Evolutionary conservation across 805 yeast genomes (phyloP), one percentile per base, ranked within the genome.

Genomic region (Starmerella davenportii): DNA sequence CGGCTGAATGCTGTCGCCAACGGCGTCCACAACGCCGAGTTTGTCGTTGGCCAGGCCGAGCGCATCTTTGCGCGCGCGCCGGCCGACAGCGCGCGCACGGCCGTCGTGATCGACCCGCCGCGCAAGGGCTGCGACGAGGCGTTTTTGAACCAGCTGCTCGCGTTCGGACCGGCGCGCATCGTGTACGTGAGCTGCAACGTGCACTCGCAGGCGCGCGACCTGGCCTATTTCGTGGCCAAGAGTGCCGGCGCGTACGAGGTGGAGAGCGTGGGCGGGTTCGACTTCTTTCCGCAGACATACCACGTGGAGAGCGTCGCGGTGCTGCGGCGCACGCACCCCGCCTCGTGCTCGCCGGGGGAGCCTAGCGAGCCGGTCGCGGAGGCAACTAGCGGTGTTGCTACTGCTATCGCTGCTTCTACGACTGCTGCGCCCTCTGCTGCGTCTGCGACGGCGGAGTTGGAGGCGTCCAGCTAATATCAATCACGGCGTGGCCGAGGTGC

Each of bases 171-270:
- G 2, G 78, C 78, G 14, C 74, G 75, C 50, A 73, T 90, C 39
- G 92, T 90, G n/a, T 90, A 90, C 60, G 79, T 90, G 41, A 81
- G 94, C 44, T 90, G 98, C 65, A 90, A 90, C 54, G 98, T 90
- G 36, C 95, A 87, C 61, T 81, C 95, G 16, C 98, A 90, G 59
- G 96, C 96, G 4, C 66, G 96, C 50, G 98, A 90, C 56, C 56
- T 90, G 34, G 87, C 81, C 48, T 84, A 74, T 64, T 79, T 90
- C 52, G 57, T 85, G 75, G 87, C 7, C 65, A 32, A 39, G 29
- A 29, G 44, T 4, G 61, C 27, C 56, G 41, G 49, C n/a, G 13
- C 23, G 17, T 90, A 82, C 61, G 62, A 61, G 41, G 69, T 90
- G 34, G 93, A 81, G 48, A 76, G 87, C 48, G 65, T 90, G 19